A percentile compares a stretch with the other conserved stretches of the same genome.
phyloP scores from a whole-genome alignment of 2,329 filamentous ascomycete genomes.

The Leptographium radiaticola region DNA sequence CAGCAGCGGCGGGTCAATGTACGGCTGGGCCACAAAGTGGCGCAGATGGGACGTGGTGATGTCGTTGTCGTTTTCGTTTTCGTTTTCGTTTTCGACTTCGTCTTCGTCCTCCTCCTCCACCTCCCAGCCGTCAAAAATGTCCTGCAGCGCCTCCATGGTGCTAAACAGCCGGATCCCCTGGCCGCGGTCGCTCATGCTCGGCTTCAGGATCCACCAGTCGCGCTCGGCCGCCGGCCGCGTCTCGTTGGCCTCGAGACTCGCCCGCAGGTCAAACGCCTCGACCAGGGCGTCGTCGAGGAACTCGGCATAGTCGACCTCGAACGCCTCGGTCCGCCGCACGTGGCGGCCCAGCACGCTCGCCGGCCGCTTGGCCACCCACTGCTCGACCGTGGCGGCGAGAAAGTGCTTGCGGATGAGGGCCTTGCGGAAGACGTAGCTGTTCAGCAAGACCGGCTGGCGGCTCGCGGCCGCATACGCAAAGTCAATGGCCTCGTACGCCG shows the following conservation, averaged over 20 bases:
- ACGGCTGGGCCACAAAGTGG: constrained; percentile 91
- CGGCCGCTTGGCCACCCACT: constrained; percentile 79
- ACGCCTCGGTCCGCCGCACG: constrained; percentile 67
- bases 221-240: constrained; percentile 23
- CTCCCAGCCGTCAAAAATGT: constrained; percentile 89
- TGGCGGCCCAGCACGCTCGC: constrained; percentile 53
- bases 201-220: constrained; percentile 98
- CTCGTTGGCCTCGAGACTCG: constrained; percentile 58
- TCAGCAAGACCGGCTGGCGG: too few species aligned
- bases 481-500: constrained; percentile 75
- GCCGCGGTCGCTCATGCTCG: constrained; percentile 91
- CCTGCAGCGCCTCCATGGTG: constrained; percentile 69
- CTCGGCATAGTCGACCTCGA: constrained; percentile 93
- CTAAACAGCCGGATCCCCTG: constrained; percentile 87
- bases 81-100: constrained; percentile 12
- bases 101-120: constrained; percentile 46
- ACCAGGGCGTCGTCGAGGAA: constrained; percentile 88
- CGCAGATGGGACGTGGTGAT: constrained; percentile 84
- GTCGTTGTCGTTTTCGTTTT: constrained; percentile 25
- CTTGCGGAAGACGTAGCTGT: constrained; percentile 92
- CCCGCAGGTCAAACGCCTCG: constrained; percentile 77
- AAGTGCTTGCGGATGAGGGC: constrained; percentile 95
- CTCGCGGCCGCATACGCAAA: constrained; percentile 67
- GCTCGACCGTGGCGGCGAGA: constrained; percentile 66
- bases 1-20: constrained; percentile 79